Base-by-base conservation (phyloP, 805 yeast species). In the Lipomyces lipofer region DNA sequence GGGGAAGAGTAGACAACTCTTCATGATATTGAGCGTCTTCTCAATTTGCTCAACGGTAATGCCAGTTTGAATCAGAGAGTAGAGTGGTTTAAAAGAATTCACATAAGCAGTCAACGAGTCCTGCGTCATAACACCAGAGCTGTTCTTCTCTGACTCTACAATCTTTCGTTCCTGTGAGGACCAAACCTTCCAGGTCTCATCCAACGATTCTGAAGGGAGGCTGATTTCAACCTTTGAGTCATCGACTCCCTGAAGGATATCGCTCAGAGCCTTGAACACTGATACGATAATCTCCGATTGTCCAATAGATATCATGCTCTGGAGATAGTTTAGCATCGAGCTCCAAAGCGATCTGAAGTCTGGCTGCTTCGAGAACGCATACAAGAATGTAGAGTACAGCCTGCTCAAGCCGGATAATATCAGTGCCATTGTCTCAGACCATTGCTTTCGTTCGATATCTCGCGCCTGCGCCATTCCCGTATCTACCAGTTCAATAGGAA, bases 1-100 rank as follows among this genome's bases (percentile, higher is more conserved):
- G 1, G 95, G 95, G 67, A 86, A 89, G 38, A 87, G 73, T 0
- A 86, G 80, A 53, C 89, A 81, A 13, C 82, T 75, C 63, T 80
- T 81, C 64, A 92, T 76, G 4, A 83, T 70, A n/a, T 71, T 72
- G 33, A 88, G 68, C n/a, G 86, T 73, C 21, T 68, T 72, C 40
- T 74, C 78, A n/a, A 82, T 73, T 49, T 69, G 63, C 6, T 63
- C 69, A 67, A 75, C 21, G 52, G 69, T 25, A 60, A 63, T 19
- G 17, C 22, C 17, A 6, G 25, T 8, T 71, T 71, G 40, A 69
- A 66, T 1, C 76, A 6, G 87, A 69, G 4, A 73, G 67, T 1
- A 78, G 76, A 66, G 85, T 84, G 19, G 83, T 71, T 10, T 72
- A 66, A 62, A 85, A 75, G 40, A 83, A 72, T 28, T 81, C 78